A percentile compares a stretch with the other conserved stretches of the same genome.
These are phyloP conservation scores for Ustilago vetiveriae DNA, from an alignment of 1,284 basidiomycete genomes.

Conservation along the genomic window DNA sequence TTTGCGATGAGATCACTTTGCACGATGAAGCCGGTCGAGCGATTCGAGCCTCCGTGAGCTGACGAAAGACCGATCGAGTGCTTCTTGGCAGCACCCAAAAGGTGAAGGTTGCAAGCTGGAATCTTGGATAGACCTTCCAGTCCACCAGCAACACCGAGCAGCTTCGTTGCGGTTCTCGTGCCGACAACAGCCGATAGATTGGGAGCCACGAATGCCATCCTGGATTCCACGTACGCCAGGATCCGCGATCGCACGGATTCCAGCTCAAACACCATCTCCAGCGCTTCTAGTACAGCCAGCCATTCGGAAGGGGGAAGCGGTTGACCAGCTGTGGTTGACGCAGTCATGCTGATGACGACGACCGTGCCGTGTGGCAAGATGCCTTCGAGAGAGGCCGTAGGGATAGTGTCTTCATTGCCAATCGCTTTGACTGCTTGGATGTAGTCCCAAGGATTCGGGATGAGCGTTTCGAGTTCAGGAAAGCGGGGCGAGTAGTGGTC, in stretches of 20 bases:
- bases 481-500: slow-evolving; percentile 97
- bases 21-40: slow-evolving; percentile 97
- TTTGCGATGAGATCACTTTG: slow-evolving; percentile 87
- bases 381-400: slow-evolving; percentile 80
- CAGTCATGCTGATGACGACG: slow-evolving; percentile 95
- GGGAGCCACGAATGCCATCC: slow-evolving; percentile 97
- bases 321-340: slow-evolving; percentile 81
- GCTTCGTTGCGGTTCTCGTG: slow-evolving; percentile 95
- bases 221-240: slow-evolving; percentile 97
- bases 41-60: slow-evolving; percentile 71
- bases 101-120: slow-evolving; percentile 92
- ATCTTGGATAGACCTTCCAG: slow-evolving; percentile 89
- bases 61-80: slow-evolving; percentile 83
- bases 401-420: slow-evolving; percentile 80
- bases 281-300: slow-evolving; percentile 82
- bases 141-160: slow-evolving; percentile 96
- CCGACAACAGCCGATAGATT: slow-evolving; percentile 98
- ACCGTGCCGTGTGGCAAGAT: slow-evolving; percentile 90
- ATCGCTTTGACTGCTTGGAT: slow-evolving; percentile 88
- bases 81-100: slow-evolving; percentile 92
- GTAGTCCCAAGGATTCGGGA: slow-evolving; percentile 90
- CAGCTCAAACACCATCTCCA: slow-evolving; percentile 84
- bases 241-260: slow-evolving; percentile 88
- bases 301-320: slow-evolving; percentile 78
- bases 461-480: slow-evolving; percentile 94